These are phyloP conservation scores for Stylosanthes scabra DNA, from an alignment of 331 rosid genomes.

Conservation along the genomic window DNA sequence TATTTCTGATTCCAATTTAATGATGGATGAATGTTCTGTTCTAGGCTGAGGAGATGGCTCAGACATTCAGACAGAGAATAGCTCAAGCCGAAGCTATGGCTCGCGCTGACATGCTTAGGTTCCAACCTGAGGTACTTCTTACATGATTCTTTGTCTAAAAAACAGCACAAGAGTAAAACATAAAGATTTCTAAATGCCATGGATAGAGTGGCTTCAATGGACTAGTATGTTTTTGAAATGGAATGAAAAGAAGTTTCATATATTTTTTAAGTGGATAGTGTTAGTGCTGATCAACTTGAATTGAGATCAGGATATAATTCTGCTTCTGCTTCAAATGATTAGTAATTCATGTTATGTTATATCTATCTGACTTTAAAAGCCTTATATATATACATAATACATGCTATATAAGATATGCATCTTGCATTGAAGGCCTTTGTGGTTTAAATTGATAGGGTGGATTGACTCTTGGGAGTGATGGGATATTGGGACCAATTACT, in stretches of 20 bases:
- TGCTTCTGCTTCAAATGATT: background rate
- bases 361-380: background rate
- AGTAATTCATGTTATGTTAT: conserved; percentile 8
- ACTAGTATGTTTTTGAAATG: background rate
- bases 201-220: conserved; percentile 11
- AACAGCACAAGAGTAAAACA: too few species aligned
- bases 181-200: background rate
- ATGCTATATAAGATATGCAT: background rate
- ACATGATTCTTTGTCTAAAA: conserved; percentile 24
- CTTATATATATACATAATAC: conserved; percentile 2
- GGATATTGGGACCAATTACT: conserved; percentile 62
- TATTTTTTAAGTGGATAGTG: conserved; percentile 14
- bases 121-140: conserved; percentile 87
- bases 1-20: conserved; percentile 12
- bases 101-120: conserved; percentile 91
- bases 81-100: conserved; percentile 99
- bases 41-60: conserved; percentile 99
- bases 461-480: conserved; percentile 68
- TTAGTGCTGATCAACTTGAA: background rate
- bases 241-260: background rate
- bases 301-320: background rate
- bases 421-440: background rate
- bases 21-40: conserved; percentile 30
- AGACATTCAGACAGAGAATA: conserved; percentile 92
- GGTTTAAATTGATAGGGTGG: conserved; percentile 59